phyloP scores from a whole-genome alignment of 108 stramenopile species.

The Pseudonitzschia multiseries region DNA sequence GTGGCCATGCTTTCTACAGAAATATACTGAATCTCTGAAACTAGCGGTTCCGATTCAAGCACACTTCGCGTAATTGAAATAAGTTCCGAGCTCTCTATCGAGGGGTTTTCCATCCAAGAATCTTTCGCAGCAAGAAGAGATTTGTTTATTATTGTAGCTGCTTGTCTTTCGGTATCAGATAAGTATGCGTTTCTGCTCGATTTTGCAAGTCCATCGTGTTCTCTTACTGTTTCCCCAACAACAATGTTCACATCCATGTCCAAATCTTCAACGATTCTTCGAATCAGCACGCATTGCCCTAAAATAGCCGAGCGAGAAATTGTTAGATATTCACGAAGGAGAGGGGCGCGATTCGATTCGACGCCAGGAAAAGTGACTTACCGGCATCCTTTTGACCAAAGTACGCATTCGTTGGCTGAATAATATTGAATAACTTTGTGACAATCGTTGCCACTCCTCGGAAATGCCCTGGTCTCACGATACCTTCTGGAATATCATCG shows the following conservation, averaged over 20 bases:
- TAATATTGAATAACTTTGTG: conserved; percentile 96
- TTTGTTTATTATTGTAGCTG: conserved; percentile 80
- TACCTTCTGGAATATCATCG: conserved; percentile 81
- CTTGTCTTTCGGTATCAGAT: conserved; percentile 64
- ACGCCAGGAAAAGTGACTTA: neutral
- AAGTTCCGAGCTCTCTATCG: conserved; percentile 28
- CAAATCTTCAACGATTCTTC: conserved; percentile 83
- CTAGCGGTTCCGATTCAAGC: conserved; percentile 69
- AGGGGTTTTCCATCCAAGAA: conserved; percentile 26
- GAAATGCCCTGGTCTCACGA: conserved; percentile 89
- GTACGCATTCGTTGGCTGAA: conserved; percentile 88
- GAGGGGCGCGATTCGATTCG: neutral
- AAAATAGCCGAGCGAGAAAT: neutral
- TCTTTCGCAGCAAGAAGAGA: conserved; percentile 67
- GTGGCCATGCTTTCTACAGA: conserved; percentile 74
- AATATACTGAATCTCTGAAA: conserved; percentile 80
- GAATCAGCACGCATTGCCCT: conserved; percentile 89
- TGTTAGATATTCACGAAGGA: neutral
- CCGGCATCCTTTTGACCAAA: conserved; percentile 98
- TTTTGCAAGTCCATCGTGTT: conserved; percentile 94
- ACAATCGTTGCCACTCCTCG: conserved; percentile 97
- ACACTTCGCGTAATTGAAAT: conserved; percentile 37
- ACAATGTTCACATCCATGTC: conserved; percentile 77
- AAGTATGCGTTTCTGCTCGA: conserved; percentile 96
- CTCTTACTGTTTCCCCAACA: conserved; percentile 81